Percentiles rank a stretch among this genome's conserved stretches.
Evolutionary conservation across 352 stramenopile species (phyloP).

Genomic region (Phytophthora constricta): DNA sequence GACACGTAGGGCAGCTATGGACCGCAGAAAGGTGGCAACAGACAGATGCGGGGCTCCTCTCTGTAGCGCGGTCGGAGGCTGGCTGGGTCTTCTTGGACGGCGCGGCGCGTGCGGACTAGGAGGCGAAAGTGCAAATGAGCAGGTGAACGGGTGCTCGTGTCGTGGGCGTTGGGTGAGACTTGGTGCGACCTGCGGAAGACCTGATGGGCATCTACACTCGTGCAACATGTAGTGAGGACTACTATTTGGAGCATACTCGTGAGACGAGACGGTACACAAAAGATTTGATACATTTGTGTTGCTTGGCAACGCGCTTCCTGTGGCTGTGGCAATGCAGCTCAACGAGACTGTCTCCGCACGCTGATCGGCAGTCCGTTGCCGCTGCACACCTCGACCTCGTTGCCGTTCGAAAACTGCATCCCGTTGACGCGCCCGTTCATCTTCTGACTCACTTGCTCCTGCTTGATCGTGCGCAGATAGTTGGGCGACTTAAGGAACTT

Average conservation of each 20-base stretch:
- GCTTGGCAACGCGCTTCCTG: background rate
- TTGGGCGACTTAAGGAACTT: conserved; percentile 89
- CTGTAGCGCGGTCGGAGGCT: background rate
- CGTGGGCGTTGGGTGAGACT: background rate
- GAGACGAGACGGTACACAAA: too few species aligned
- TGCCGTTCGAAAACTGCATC: conserved; percentile 20
- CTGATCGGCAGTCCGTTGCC: conserved; percentile 44
- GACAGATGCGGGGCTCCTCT: conserved; percentile 21
- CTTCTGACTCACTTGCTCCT: conserved; percentile 57
- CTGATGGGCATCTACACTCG: too few species aligned
- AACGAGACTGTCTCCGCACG: conserved; percentile 73
- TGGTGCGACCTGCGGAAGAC: conserved; percentile 8
- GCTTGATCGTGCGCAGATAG: conserved; percentile 84
- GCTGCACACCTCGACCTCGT: conserved; percentile 24
- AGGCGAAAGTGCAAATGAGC: conserved; percentile 41
- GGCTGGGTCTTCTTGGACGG: conserved; percentile 29
- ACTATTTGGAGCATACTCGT: too few species aligned
- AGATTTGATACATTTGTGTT: conserved; percentile 7
- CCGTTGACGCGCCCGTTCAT: conserved; percentile 40
- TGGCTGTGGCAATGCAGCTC: conserved; percentile 20
- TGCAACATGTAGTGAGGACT: too few species aligned
- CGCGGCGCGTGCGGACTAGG: conserved; percentile 30
- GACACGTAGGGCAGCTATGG: conserved; percentile 18
- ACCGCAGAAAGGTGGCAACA: conserved; percentile 13
- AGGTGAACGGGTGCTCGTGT: too few species aligned